Base-by-base conservation (phyloP, 129 eudicot genomes). In the Helichrysum umbraculigerum region DNA sequence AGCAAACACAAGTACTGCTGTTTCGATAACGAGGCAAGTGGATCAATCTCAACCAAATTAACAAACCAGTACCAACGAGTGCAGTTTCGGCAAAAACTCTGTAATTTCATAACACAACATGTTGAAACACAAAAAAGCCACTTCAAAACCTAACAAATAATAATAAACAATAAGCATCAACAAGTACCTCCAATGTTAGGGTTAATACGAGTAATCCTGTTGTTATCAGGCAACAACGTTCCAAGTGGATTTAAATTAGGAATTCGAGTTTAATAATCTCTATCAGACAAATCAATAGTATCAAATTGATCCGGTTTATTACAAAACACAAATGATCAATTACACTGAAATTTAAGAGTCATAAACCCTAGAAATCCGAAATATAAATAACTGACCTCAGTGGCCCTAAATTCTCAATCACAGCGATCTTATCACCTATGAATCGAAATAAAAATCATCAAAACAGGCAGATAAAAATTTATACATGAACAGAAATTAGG, bases 81-180 rank as follows among this genome's bases (percentile, higher is more conserved):
- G 99, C 87, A 94, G 78, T 84, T 94, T 94, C 42, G 99, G 99
- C 93, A 94, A 82, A 86, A 88, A 91, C 75, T 94, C 99, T 94
- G 95, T 86, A 90, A 79, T 42, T 34, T 57, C 64, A 85, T 79
- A 87, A 47, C 42, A 71, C 44, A 80, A 64, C 19, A 73, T 21
- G 78, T 83, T 68, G 86, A 69, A 67, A 61, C 72, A 71, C 73
- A 81, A n/a, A 56, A 16, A 6, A 7, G 7, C 12, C 6, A 56
- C 9, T n/a, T 22, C 39, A 28, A 25, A 25, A 62, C 16, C 32
- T 28, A 28, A 12, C 2, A 61, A 71, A 15, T 3, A 15, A 21
- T n/a, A 4, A 22, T 16, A 12, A 34, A 1, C 0, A 39, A 78
- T 9, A 29, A 73, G 1, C 29, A 77, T 30, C 5, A 32, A 2